Percentiles rank a stretch among this genome's conserved stretches.
Evolutionary conservation across 495 filamentous ascomycete genomes (phyloP).

Genomic region (Neurospora sp.): DNA sequence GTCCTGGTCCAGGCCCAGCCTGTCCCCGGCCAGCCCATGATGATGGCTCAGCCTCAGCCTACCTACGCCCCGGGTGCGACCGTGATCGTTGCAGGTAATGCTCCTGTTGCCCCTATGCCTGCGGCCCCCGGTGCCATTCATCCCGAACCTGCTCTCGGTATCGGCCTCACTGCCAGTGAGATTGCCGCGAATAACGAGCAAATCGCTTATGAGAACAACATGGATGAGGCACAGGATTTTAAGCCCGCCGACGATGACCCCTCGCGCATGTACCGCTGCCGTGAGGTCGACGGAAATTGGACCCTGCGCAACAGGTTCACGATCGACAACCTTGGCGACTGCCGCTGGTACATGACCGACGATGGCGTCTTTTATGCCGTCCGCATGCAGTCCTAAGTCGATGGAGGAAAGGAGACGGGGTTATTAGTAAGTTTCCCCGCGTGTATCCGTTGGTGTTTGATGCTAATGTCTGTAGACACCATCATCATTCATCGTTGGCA

Average conservation of each 20-base stretch:
- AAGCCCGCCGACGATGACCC: conserved; percentile 41
- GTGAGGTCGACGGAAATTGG: conserved; percentile 39
- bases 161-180: conserved; percentile 31
- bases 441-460: neutral
- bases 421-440: neutral
- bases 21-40: neutral
- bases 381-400: conserved; percentile 14
- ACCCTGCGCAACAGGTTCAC: conserved; percentile 35
- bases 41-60: neutral
- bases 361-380: conserved; percentile 42
- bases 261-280: conserved; percentile 39
- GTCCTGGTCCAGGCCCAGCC: conserved; percentile 9
- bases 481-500: neutral
- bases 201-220: conserved; percentile 28
- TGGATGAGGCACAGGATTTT: conserved; percentile 39
- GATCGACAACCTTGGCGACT: conserved; percentile 37
- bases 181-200: conserved; percentile 26
- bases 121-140: conserved; percentile 8
- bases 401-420: conserved; percentile 9
- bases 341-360: conserved; percentile 37
- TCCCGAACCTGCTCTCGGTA: conserved; percentile 24
- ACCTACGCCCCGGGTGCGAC: neutral
- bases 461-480: neutral
- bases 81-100: conserved; percentile 6
- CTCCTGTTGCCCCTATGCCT: conserved; percentile 2